phyloP scores from a whole-genome alignment of 331 rosid species.

The Pyracantha coccinea region DNA sequence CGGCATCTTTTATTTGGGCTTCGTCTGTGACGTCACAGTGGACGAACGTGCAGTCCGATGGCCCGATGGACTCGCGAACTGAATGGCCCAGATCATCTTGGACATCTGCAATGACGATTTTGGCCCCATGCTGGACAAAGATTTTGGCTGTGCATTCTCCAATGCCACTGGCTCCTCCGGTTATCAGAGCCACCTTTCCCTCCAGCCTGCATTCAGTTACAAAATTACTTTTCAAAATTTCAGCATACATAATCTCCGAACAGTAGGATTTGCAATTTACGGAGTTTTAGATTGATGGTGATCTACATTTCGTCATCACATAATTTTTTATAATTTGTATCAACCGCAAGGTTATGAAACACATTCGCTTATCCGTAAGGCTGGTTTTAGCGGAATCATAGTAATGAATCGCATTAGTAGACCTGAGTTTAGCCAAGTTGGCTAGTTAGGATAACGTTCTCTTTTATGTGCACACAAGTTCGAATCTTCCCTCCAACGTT shows the following conservation, averaged over 20 bases:
- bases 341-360: no score
- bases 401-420: rapidly evolving
- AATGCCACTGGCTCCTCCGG: slow-evolving; percentile 76
- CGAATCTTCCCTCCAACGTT: no score
- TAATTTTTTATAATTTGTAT: no score
- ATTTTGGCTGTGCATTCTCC: slow-evolving; percentile 46
- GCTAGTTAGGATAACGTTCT: rapidly evolving
- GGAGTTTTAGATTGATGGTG: no score
- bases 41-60: slow-evolving; percentile 25
- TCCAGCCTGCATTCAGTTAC: slow-evolving; percentile 29
- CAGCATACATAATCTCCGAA: background rate
- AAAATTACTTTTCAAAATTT: background rate
- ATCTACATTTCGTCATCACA: background rate
- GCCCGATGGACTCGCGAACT: slow-evolving; percentile 24
- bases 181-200: slow-evolving; percentile 66
- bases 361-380: background rate
- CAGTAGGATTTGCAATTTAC: background rate
- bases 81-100: slow-evolving; percentile 54
- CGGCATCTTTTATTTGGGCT: slow-evolving; percentile 38
- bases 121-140: slow-evolving; percentile 50
- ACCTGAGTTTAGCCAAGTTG: no score
- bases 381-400: background rate
- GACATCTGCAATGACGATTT: slow-evolving; percentile 53
- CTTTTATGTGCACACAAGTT: no score
- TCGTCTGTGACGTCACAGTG: slow-evolving; percentile 64